These are phyloP conservation scores for Phytophthora pisi DNA, from an alignment of 352 stramenopile genomes.

Conservation along the genomic window DNA sequence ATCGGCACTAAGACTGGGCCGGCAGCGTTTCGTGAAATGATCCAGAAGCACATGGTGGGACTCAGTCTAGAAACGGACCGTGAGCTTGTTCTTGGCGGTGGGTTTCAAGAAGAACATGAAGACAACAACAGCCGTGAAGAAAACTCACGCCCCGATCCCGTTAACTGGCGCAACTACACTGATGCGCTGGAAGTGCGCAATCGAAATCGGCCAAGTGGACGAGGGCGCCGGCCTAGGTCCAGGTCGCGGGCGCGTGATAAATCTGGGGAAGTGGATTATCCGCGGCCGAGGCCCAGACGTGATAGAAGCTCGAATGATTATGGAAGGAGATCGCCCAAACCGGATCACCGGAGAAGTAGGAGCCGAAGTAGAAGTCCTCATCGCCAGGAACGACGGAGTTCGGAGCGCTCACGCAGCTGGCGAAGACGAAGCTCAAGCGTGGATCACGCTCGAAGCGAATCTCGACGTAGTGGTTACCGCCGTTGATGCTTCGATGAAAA, in stretches of 20 bases:
- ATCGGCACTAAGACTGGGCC: constrained; percentile 45
- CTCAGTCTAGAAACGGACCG: constrained; percentile 52
- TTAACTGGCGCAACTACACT: constrained; percentile 32
- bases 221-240: constrained; percentile 10
- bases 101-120: constrained; percentile 13
- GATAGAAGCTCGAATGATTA: neutral
- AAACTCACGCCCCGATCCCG: neutral
- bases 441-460: neutral
- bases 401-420: neutral
- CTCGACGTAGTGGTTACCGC: constrained; percentile 5
- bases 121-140: neutral
- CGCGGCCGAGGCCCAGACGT: neutral
- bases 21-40: constrained; percentile 60
- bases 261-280: neutral
- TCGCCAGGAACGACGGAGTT: neutral
- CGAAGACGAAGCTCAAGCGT: constrained; percentile 6
- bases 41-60: constrained; percentile 66
- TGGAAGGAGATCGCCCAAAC: neutral
- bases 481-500: neutral
- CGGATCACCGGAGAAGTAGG: constrained; percentile 11
- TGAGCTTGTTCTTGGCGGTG: constrained; percentile 39
- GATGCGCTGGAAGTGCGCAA: constrained; percentile 52
- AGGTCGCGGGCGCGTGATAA: constrained; percentile 7
- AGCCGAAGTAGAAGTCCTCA: constrained; percentile 27
- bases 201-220: constrained; percentile 18